Conservation (phyloP, 768 basidiomycete species). For the Russula virescens region DNA sequence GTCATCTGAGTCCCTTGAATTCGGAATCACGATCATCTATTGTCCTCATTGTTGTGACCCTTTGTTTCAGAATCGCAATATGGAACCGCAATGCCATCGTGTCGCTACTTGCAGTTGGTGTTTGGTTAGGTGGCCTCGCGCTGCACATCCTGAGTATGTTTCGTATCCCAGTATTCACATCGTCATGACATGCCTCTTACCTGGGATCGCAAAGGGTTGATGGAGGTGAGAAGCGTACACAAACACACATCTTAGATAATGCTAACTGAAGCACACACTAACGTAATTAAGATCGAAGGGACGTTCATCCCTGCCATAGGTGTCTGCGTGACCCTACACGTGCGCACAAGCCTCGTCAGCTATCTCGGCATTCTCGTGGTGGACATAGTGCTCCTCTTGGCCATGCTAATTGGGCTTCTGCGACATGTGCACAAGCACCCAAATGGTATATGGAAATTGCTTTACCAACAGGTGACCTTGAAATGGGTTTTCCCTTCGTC, state of each 20-base stretch:
- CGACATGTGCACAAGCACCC: background rate
- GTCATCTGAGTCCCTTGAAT: background rate
- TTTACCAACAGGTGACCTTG: constrained; percentile 13
- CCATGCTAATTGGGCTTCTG: constrained; percentile 3
- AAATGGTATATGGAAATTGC: constrained; percentile 8
- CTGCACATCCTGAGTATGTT: constrained; percentile 4
- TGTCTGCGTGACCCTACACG: background rate
- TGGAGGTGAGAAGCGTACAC: background rate
- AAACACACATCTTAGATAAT: background rate
- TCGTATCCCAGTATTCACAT: background rate
- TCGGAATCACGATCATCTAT: background rate
- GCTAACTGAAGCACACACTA: background rate
- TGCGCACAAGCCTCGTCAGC: background rate
- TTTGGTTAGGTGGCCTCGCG: background rate
- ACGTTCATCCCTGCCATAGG: background rate
- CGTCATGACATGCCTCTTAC: background rate
- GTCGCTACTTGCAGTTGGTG: background rate
- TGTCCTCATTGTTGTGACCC: background rate
- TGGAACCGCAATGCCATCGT: background rate
- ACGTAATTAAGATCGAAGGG: background rate
- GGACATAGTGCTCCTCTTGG: background rate
- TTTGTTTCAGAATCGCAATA: constrained; percentile 5
- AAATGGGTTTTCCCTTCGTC: background rate
- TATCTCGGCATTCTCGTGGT: background rate
- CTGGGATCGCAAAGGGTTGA: background rate